Percentiles rank a stretch among this genome's conserved stretches.
These are phyloP conservation scores for Thalia dealbata DNA, from an alignment of 176 grass and related monocot species.

Conservation along the genomic window DNA sequence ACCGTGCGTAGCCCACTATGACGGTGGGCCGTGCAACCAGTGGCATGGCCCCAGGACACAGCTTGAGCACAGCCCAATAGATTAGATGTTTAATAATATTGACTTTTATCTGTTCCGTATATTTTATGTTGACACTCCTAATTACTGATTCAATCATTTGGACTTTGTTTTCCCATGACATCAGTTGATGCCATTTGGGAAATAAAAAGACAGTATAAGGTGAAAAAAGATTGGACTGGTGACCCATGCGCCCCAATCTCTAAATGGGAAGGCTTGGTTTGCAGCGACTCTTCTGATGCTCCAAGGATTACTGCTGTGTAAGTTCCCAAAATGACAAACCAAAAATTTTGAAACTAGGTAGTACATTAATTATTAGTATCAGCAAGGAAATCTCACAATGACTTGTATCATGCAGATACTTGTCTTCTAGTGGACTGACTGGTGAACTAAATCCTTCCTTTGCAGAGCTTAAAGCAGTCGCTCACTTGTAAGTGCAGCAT, in stretches of 20 bases:
- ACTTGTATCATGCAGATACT: slow-evolving; percentile 28
- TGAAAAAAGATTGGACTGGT: slow-evolving; percentile 47
- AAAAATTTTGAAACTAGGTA: neutral
- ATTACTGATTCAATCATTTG: too few relatives aligned
- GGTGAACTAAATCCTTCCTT: slow-evolving; percentile 26
- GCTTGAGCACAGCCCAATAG: too few relatives aligned
- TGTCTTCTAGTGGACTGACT: slow-evolving; percentile 29
- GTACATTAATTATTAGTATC: neutral
- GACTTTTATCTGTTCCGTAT: too few relatives aligned
- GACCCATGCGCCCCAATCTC: slow-evolving; percentile 43
- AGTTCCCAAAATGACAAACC: slow-evolving; percentile 4
- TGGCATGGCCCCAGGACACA: too few relatives aligned
- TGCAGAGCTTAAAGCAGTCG: slow-evolving; percentile 28
- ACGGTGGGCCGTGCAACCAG: too few relatives aligned
- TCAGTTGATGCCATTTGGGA: slow-evolving; percentile 36
- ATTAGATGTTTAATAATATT: too few relatives aligned
- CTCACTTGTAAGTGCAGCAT: slow-evolving; percentile 26
- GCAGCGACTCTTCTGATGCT: slow-evolving; percentile 9
- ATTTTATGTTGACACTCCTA: too few relatives aligned
- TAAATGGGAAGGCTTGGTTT: slow-evolving; percentile 37
- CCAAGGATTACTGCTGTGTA: slow-evolving; percentile 28
- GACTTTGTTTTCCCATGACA: neutral
- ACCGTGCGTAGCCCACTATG: too few relatives aligned
- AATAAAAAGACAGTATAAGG: slow-evolving; percentile 27
- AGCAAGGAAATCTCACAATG: neutral